phyloP scores from a whole-genome alignment of 2,329 filamentous ascomycete species.

The Aspergillus sp. region DNA sequence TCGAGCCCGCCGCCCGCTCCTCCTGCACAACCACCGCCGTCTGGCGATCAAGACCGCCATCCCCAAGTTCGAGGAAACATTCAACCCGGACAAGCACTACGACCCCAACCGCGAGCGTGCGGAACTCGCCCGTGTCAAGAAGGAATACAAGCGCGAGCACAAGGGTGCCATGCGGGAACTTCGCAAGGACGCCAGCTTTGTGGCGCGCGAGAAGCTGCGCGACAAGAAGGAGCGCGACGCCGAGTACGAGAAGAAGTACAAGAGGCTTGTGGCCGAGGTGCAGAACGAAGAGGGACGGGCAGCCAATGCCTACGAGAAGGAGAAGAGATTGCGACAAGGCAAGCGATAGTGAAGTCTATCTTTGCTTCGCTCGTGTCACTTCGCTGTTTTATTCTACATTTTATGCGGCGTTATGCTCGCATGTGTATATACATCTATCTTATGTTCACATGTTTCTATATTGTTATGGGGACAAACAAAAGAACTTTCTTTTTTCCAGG shows the following conservation, averaged over 20 bases:
- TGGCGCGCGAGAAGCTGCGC: slow-evolving; percentile 81
- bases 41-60: slow-evolving; percentile 82
- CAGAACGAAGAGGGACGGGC: slow-evolving; percentile 88
- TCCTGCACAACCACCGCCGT: slow-evolving; percentile 83
- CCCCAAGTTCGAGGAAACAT: slow-evolving; percentile 93
- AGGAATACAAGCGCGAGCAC: slow-evolving; percentile 89
- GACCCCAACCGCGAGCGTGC: slow-evolving; percentile 88
- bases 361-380: background rate
- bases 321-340: slow-evolving; percentile 70
- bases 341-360: slow-evolving; percentile 39
- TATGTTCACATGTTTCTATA: slow-evolving; percentile 3
- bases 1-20: slow-evolving; percentile 68
- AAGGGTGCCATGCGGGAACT: slow-evolving; percentile 94
- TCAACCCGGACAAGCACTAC: slow-evolving; percentile 95
- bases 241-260: slow-evolving; percentile 96
- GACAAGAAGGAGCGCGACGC: slow-evolving; percentile 91
- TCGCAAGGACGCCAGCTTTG: slow-evolving; percentile 90
- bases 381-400: background rate
- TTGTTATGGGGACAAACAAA: slow-evolving; percentile 1
- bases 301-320: slow-evolving; percentile 81
- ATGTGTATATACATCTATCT: slow-evolving; percentile 3
- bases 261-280: slow-evolving; percentile 86
- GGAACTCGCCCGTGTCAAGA: slow-evolving; percentile 76
- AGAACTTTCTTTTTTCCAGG: background rate
- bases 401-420: background rate